phyloP scores from a whole-genome alignment of 2,329 filamentous ascomycete genomes.

The Colletotrichum orbiculare region DNA sequence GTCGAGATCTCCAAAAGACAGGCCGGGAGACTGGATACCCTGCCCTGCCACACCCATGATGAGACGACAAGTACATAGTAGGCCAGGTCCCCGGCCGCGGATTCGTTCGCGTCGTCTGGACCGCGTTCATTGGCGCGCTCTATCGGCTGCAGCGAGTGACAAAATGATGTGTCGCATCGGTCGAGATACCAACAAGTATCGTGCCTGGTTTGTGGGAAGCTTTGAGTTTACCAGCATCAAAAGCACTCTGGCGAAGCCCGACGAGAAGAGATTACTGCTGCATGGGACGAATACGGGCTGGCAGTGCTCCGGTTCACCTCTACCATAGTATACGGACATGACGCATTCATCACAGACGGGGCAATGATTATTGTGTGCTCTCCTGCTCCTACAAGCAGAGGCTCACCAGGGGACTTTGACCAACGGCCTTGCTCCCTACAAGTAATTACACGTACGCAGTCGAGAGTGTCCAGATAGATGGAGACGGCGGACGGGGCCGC shows the following conservation, averaged over 20 bases:
- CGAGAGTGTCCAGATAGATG: constrained; percentile 1
- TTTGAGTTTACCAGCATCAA: constrained; percentile 22
- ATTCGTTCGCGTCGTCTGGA: neutral
- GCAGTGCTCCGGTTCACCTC: too few relatives aligned
- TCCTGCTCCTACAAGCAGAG: too few relatives aligned
- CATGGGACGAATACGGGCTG: too few relatives aligned
- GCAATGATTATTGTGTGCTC: too few relatives aligned
- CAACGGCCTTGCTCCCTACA: neutral
- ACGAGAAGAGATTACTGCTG: too few relatives aligned
- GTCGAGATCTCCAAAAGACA: neutral
- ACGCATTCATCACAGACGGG: too few relatives aligned
- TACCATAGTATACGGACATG: too few relatives aligned
- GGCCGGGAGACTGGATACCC: constrained; percentile 12
- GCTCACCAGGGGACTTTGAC: neutral
- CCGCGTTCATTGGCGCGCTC: constrained; percentile 1
- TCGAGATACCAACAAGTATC: constrained; percentile 1
- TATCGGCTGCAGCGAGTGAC: constrained; percentile 3
- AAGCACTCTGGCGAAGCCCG: neutral
- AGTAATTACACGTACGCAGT: neutral
- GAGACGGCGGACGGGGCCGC: constrained; percentile 23
- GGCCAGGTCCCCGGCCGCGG: constrained; percentile 16
- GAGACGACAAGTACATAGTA: constrained; percentile 14
- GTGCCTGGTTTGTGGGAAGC: neutral
- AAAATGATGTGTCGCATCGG: constrained; percentile 26
- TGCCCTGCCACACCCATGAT: constrained; percentile 13